These are phyloP conservation scores for Pestalotiopsis sp. DNA, from an alignment of 2,329 filamentous ascomycete species.

Conservation along the genomic window DNA sequence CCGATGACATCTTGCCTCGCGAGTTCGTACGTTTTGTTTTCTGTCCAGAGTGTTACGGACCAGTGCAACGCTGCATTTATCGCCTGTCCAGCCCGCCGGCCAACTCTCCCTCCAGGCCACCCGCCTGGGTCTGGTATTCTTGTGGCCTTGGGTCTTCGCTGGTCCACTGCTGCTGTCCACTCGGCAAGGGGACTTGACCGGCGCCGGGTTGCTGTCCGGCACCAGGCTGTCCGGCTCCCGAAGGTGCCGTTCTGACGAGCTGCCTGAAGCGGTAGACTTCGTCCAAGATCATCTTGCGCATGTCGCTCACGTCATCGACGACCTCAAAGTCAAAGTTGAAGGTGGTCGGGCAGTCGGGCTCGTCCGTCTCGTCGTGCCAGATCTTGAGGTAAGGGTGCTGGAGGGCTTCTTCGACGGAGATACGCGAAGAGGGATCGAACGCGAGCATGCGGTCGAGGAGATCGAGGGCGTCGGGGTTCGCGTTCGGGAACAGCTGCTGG, in stretches of 20 bases:
- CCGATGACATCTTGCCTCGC: neutral
- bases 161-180: conserved; percentile 54
- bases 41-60: neutral
- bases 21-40: neutral
- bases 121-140: conserved; percentile 53
- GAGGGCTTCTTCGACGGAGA: conserved; percentile 91
- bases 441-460: conserved; percentile 96
- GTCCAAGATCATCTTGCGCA: conserved; percentile 97
- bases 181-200: conserved; percentile 55
- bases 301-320: conserved; percentile 91
- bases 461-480: conserved; percentile 94
- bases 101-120: conserved; percentile 61
- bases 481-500: conserved; percentile 84
- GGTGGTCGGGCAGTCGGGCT: conserved; percentile 88
- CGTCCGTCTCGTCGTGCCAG: conserved; percentile 97
- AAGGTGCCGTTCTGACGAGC: conserved; percentile 54
- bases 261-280: conserved; percentile 88
- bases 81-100: conserved; percentile 58
- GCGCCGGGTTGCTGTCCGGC: conserved; percentile 39
- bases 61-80: conserved; percentile 18
- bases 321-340: conserved; percentile 99
- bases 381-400: conserved; percentile 97
- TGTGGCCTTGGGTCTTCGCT: conserved; percentile 63
- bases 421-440: conserved; percentile 91
- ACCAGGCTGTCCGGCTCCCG: conserved; percentile 30